Evolutionary conservation across 73 alveolate species (phyloP).

Genomic region (Paramecium tetraurelia): DNA sequence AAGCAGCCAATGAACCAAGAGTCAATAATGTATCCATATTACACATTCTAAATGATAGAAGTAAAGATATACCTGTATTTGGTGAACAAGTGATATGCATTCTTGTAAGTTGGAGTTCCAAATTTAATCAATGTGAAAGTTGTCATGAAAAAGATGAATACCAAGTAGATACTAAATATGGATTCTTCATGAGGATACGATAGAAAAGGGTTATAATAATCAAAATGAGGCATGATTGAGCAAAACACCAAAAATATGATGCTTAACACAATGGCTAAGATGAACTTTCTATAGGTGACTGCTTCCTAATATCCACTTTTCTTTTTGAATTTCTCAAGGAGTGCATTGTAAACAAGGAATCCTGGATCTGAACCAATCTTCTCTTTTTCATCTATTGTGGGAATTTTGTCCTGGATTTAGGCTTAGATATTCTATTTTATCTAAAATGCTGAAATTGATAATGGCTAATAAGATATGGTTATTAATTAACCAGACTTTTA

Average conservation of each 20-base stretch:
- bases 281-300: background rate
- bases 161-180: slow-evolving; percentile 17
- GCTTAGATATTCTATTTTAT: background rate
- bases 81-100: background rate
- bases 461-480: background rate
- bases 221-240: slow-evolving; percentile 27
- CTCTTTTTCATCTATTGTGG: background rate
- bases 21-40: slow-evolving; percentile 63
- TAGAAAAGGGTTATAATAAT: background rate
- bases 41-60: background rate
- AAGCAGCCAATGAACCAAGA: slow-evolving; percentile 56
- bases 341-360: background rate
- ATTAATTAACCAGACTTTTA: background rate
- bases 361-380: background rate
- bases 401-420: background rate
- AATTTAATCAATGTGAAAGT: slow-evolving; percentile 11
- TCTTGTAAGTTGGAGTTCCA: slow-evolving; percentile 36
- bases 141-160: slow-evolving; percentile 33
- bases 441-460: background rate
- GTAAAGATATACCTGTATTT: background rate
- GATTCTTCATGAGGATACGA: slow-evolving; percentile 16
- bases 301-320: background rate
- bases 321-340: background rate
- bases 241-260: background rate
- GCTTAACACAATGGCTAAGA: background rate